Evolutionary conservation across 495 filamentous ascomycete species (phyloP).

Genomic region (Hamigera avellanea): DNA sequence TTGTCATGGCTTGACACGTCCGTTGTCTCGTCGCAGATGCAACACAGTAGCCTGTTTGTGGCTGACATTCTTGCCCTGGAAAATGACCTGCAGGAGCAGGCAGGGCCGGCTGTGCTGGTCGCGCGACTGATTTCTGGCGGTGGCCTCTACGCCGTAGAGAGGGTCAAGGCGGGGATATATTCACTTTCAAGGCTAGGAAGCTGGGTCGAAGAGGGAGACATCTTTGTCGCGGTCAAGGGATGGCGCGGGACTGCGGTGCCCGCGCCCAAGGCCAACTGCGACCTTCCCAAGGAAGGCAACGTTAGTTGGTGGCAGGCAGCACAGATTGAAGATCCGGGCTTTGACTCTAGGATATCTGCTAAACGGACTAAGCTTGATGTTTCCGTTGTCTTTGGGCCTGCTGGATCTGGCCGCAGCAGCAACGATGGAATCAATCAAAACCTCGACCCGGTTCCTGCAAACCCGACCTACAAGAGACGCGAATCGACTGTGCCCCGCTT

Average conservation of each 20-base stretch:
- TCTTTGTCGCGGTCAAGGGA: constrained; percentile 23
- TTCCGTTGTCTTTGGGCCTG: constrained; percentile 19
- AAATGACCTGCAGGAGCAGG: constrained; percentile 26
- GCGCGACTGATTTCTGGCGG: constrained; percentile 47
- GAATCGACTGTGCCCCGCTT: constrained; percentile 3
- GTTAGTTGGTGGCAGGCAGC: constrained; percentile 28
- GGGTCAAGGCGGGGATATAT: constrained; percentile 54
- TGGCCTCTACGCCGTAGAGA: constrained; percentile 59
- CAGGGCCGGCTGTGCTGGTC: constrained; percentile 44
- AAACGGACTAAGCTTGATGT: constrained; percentile 20
- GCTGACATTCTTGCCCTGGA: constrained; percentile 53
- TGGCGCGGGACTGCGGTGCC: constrained; percentile 15
- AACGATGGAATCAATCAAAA: no score
- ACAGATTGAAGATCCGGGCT: constrained; percentile 23
- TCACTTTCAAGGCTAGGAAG: constrained; percentile 56
- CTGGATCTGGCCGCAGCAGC: constrained; percentile 5
- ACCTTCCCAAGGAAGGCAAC: constrained; percentile 5
- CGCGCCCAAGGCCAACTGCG: constrained; percentile 26
- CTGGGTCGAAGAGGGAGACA: constrained; percentile 42
- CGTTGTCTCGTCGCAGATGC: constrained; percentile 39
- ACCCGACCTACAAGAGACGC: background rate
- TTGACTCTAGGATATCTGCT: constrained; percentile 9
- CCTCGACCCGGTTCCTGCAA: no score
- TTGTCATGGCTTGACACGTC: constrained; percentile 50
- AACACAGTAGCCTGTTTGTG: constrained; percentile 42